Conservation (phyloP, 2,329 filamentous ascomycete genomes). For the Colletotrichum sp. region DNA sequence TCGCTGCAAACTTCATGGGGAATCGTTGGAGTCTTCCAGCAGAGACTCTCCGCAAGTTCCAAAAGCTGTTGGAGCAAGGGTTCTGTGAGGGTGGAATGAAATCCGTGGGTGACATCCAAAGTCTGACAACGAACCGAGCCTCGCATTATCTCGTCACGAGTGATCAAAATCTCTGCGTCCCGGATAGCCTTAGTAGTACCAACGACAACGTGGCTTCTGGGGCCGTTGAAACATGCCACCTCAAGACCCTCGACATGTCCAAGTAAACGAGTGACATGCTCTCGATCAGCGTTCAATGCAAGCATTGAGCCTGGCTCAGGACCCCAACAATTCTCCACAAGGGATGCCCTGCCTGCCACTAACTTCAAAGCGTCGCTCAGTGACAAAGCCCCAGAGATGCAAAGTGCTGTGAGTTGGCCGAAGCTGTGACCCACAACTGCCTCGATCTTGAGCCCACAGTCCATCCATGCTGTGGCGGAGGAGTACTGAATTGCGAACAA, state of each 20-base stretch:
- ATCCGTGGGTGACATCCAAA: neutral
- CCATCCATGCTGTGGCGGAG: neutral
- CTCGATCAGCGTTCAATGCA: slow-evolving; percentile 18
- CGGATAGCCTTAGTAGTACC: neutral
- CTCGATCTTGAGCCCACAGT: neutral
- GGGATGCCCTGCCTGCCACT: slow-evolving; percentile 31
- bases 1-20: neutral
- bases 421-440: slow-evolving; percentile 36
- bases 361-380: slow-evolving; percentile 32
- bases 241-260: neutral
- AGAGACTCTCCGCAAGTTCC: neutral
- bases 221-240: slow-evolving; percentile 1
- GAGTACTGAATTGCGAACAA: neutral
- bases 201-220: neutral
- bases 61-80: neutral
- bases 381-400: slow-evolving; percentile 32
- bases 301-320: slow-evolving; percentile 32
- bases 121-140: neutral
- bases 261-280: neutral
- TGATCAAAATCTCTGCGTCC: neutral
- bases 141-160: neutral
- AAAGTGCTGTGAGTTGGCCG: slow-evolving; percentile 38
- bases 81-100: neutral
- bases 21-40: neutral
- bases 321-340: slow-evolving; percentile 35